Percentiles rank a stretch among this genome's conserved stretches.
Conservation (phyloP, 2,329 filamentous ascomycete species). For the Cadophora sp. region DNA sequence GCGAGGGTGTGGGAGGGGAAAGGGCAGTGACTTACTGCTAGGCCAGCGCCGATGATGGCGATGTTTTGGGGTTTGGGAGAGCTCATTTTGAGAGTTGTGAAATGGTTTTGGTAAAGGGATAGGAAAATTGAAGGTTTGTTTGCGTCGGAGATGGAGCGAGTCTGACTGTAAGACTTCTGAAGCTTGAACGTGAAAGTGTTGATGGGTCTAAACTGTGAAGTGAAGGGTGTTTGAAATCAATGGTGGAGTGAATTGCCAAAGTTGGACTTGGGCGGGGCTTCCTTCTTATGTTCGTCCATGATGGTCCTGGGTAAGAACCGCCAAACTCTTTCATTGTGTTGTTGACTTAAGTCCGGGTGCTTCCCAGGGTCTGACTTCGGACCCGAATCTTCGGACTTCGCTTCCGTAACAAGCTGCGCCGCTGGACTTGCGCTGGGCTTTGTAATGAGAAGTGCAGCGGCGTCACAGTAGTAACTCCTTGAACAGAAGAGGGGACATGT, state of each 20-base stretch:
- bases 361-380: neutral
- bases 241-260: no score
- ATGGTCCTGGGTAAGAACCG: neutral
- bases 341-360: neutral
- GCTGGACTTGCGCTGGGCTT: no score
- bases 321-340: neutral
- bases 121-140: no score
- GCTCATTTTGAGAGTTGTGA: slow-evolving; percentile 15
- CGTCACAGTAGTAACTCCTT: no score
- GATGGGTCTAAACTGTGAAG: no score
- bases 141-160: no score
- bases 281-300: neutral
- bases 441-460: neutral
- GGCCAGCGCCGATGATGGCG: slow-evolving; percentile 19
- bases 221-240: neutral
- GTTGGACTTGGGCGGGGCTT: neutral
- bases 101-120: neutral
- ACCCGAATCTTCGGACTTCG: neutral
- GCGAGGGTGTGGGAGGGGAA: no score
- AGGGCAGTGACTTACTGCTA: slow-evolving; percentile 21
- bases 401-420: neutral
- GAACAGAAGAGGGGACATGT: no score
- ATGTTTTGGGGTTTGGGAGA: slow-evolving; percentile 5
- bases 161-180: no score
- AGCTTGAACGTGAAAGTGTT: neutral